Evolutionary conservation across 768 basidiomycete species (phyloP).

Genomic region (Phlebiopsis gigantea): DNA sequence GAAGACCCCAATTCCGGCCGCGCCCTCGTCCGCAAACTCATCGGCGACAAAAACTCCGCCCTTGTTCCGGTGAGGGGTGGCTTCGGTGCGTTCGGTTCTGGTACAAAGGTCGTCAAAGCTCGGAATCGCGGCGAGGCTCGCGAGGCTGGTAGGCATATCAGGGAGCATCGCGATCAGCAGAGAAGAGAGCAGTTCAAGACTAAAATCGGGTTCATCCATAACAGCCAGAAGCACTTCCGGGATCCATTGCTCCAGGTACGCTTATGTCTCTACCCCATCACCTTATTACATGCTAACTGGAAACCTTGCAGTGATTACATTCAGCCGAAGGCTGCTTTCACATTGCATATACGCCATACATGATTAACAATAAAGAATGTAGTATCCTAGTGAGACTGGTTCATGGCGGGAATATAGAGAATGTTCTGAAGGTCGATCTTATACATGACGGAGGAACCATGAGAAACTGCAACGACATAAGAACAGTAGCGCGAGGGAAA

Average conservation of each 20-base stretch:
- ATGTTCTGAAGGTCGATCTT: constrained; percentile 33
- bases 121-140: constrained; percentile 93
- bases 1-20: constrained; percentile 70
- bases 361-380: constrained; percentile 4
- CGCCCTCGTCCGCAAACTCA: constrained; percentile 68
- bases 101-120: constrained; percentile 81
- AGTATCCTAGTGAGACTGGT: constrained; percentile 1
- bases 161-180: constrained; percentile 78
- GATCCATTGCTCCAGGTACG: constrained; percentile 61
- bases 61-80: constrained; percentile 83
- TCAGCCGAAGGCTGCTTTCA: not conserved
- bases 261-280: not conserved
- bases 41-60: constrained; percentile 79
- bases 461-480: constrained; percentile 13
- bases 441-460: constrained; percentile 32
- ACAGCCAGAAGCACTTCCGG: constrained; percentile 84
- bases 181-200: constrained; percentile 82
- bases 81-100: constrained; percentile 80
- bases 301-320: constrained; percentile 12
- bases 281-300: not conserved
- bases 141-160: constrained; percentile 83
- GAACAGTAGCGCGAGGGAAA: constrained; percentile 2
- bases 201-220: constrained; percentile 70
- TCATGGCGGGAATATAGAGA: constrained; percentile 21
- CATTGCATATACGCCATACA: not conserved